A percentile compares a stretch with the other conserved stretches of the same genome.
Evolutionary conservation across 2,329 filamentous ascomycete species (phyloP).

Genomic region (Hyphodiscus sp.): DNA sequence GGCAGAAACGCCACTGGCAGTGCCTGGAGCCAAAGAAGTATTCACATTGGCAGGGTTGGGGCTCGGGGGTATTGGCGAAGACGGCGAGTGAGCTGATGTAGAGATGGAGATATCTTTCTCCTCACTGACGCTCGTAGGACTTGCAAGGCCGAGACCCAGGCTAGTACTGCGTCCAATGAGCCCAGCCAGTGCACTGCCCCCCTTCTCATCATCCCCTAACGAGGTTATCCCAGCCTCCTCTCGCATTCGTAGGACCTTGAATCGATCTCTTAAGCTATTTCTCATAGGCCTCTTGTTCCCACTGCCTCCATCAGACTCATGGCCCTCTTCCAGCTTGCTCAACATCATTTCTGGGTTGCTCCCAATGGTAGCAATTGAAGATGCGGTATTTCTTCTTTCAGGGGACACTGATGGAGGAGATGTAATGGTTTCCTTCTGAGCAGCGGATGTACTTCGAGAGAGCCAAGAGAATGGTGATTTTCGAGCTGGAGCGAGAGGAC

Average conservation of each 20-base stretch:
- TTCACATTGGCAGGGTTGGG: conserved; percentile 60
- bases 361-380: conserved; percentile 69
- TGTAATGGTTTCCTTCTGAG: conserved; percentile 45
- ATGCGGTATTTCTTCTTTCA: conserved; percentile 67
- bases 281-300: conserved; percentile 43
- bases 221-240: conserved; percentile 59
- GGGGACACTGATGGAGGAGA: conserved; percentile 41
- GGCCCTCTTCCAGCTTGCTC: conserved; percentile 71
- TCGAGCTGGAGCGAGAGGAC: conserved; percentile 36
- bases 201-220: conserved; percentile 39
- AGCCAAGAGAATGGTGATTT: conserved; percentile 88
- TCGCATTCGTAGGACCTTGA: conserved; percentile 69
- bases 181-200: conserved; percentile 36
- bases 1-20: conserved; percentile 72
- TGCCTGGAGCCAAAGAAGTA: conserved; percentile 71
- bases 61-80: conserved; percentile 20
- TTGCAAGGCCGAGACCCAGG: conserved; percentile 38
- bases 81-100: conserved; percentile 32
- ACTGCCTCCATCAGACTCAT: conserved; percentile 50
- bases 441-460: conserved; percentile 59
- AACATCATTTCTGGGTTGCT: conserved; percentile 80
- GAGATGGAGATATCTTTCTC: conserved; percentile 31
- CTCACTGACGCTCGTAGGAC: conserved; percentile 31
- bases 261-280: conserved; percentile 69
- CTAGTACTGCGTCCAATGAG: conserved; percentile 36